Evolutionary conservation across 2,329 filamentous ascomycete genomes (phyloP), one percentile per base, ranked within the genome.

Genomic region (Microthyrium microscopicum): DNA sequence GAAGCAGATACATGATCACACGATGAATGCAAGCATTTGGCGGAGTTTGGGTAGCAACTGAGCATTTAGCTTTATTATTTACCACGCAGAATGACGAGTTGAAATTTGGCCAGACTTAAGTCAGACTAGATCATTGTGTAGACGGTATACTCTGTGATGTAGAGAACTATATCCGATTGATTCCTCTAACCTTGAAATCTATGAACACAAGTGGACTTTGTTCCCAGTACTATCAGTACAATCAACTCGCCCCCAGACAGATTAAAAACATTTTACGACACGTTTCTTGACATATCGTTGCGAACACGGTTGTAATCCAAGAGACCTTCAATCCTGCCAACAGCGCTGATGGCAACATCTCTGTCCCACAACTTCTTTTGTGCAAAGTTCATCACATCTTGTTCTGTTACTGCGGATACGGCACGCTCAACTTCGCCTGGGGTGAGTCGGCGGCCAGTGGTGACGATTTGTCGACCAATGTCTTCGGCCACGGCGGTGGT

Each of bases 401-500:
- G 91, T 61, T 85, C 84, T 44, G 83, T 83, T 54, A 98, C 87
- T 48, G 64, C 68, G 52, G 85, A 77, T 47, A 98, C 83, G 46
- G 77, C 73, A 49, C 82, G 75, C 73, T 98, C 89, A 44, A 98
- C 87, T 69, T 98, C 89, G 57, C 79, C 78, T 39, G 89, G 82
- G 55, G 66, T 75, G 73, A 91, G 78, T 45, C 87, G 77, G 51
- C 85, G 80, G 55, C 89, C 89, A 38, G 89, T 95, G 52, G 85
- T 95, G 65, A 98, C 76, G 61, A 98, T 84, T 66, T 98, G 89
- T 60, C 89, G 82, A 53, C 89, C 89, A 58, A 98, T 93, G 57
- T 98, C 89, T 69, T 98, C 89, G 40, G 89, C 89, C 35, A 94
- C 78, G 48, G 89, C 84, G 31, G 89, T 95, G 53, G 89, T 95